Evolutionary conservation across 2,329 filamentous ascomycete genomes (phyloP), one percentile per base, ranked within the genome.

Genomic region (Furcasterigmium furcatum): DNA sequence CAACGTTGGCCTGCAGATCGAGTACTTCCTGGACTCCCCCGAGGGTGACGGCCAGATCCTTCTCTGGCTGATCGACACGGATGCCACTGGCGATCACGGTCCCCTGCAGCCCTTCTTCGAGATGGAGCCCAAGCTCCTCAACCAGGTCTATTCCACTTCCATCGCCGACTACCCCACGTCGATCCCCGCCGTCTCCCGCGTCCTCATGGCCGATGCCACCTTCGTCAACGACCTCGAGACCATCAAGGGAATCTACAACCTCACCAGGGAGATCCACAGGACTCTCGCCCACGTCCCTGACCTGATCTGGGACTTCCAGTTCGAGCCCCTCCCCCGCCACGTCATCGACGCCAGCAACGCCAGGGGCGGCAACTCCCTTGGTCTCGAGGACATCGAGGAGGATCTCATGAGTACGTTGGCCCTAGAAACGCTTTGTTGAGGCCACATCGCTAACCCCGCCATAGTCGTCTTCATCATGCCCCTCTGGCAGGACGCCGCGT

Each of bases 11-110:
- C 52, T 59, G 10, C 52, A 52, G 25, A 30, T 55, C 13, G 45
- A 49, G 20, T 54, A 55, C 22, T 56, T 58, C 45, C 52, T 55
- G 18, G 39, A 48, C 4, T 46, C 53, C 32, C 27, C 47, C n/a
- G 45, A 45, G 7, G 41, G 47, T 8, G 41, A 46, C 9, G 49
- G 47, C 18, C 45, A 53, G 47, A 46, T 53, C 25, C 25, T 52
- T 10, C 43, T 52, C 10, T 47, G 44, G 45, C 35, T 47, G 18
- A 52, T 53, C 34, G 47, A 52, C 41, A 52, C 50, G 10, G 40
- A 47, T 10, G 39, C 43, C 13, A 44, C 39, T 14, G 50, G 45
- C 14, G 38, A 38, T 13, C 50, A 52, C 45, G 50, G n/a, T 7
- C 38, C 50, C 24, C 29, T 52, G 19, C 38, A 47, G 45, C 47